Evolutionary conservation across 2,329 filamentous ascomycete genomes (phyloP).

Genomic region (Arthroderma uncinatum): DNA sequence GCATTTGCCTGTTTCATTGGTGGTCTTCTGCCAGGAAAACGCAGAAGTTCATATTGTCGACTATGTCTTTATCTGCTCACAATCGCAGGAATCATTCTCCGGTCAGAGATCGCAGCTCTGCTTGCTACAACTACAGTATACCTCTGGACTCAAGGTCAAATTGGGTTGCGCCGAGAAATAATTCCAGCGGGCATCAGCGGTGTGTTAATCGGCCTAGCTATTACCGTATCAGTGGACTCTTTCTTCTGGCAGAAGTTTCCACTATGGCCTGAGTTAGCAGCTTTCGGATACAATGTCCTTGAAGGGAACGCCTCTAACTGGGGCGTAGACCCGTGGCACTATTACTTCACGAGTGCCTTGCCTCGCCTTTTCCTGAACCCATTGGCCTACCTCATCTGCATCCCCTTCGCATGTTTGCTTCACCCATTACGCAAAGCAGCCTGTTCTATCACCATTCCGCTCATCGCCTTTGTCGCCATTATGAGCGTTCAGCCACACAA

Average conservation of each 20-base stretch:
- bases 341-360: slow-evolving; percentile 71
- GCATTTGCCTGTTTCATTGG: background rate
- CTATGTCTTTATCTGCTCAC: slow-evolving; percentile 65
- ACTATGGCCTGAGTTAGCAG: slow-evolving; percentile 81
- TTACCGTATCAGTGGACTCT: slow-evolving; percentile 70
- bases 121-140: slow-evolving; percentile 57
- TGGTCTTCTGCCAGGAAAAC: slow-evolving; percentile 19
- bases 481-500: slow-evolving; percentile 93
- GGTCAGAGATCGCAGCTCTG: slow-evolving; percentile 76
- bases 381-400: slow-evolving; percentile 43
- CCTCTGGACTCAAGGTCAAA: slow-evolving; percentile 46
- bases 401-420: slow-evolving; percentile 44
- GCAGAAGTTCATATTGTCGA: slow-evolving; percentile 42
- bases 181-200: slow-evolving; percentile 56
- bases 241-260: slow-evolving; percentile 77
- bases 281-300: slow-evolving; percentile 85
- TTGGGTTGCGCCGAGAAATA: slow-evolving; percentile 44
- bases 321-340: slow-evolving; percentile 77
- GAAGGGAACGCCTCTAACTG: slow-evolving; percentile 72
- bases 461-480: slow-evolving; percentile 59
- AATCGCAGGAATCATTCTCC: slow-evolving; percentile 71
- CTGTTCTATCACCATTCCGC: slow-evolving; percentile 51
- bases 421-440: slow-evolving; percentile 41
- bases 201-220: slow-evolving; percentile 51
- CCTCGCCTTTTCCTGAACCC: slow-evolving; percentile 80